phyloP scores from a whole-genome alignment of 2,329 filamentous ascomycete genomes.

The Calcarisporium arbuscula region DNA sequence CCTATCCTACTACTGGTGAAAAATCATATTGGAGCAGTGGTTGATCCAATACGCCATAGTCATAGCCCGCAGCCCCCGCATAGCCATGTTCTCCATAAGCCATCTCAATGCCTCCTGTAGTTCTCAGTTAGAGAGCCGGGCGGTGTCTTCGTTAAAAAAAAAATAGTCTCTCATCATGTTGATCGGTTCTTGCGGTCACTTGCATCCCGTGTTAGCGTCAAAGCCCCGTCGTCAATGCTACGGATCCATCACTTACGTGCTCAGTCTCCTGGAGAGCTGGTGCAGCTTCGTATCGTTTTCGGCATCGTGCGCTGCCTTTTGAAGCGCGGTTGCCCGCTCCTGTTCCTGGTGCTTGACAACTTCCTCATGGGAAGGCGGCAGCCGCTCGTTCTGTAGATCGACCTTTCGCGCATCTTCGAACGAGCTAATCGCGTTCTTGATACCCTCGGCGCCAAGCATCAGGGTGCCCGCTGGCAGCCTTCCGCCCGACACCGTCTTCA shows the following conservation, averaged over 20 bases:
- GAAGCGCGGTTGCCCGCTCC: slow-evolving; percentile 73
- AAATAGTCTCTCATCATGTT: slow-evolving; percentile 2
- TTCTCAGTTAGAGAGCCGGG: too few species aligned
- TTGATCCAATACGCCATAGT: too few species aligned
- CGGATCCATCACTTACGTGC: slow-evolving; percentile 69
- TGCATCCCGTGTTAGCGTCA: slow-evolving; percentile 1
- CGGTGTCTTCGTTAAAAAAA: too few species aligned
- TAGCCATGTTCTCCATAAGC: too few species aligned
- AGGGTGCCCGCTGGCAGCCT: slow-evolving; percentile 89
- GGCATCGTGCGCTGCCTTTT: slow-evolving; percentile 80
- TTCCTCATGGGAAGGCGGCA: slow-evolving; percentile 90
- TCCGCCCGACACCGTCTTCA: slow-evolving; percentile 93
- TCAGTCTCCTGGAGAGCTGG: slow-evolving; percentile 81
- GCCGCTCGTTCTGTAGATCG: slow-evolving; percentile 89
- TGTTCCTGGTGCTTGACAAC: slow-evolving; percentile 77
- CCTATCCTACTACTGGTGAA: too few species aligned
- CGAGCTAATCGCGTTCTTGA: slow-evolving; percentile 94
- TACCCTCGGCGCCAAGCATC: slow-evolving; percentile 96
- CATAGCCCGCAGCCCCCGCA: too few species aligned
- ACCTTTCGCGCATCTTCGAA: slow-evolving; percentile 98
- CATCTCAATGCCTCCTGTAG: too few species aligned
- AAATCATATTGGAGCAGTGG: too few species aligned
- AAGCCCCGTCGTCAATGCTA: neutral
- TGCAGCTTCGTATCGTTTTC: slow-evolving; percentile 88
- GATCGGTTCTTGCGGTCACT: slow-evolving; percentile 26